These are phyloP conservation scores for Chlamydomonas incerta DNA, from an alignment of 139 green algal species.

Conservation along the genomic window DNA sequence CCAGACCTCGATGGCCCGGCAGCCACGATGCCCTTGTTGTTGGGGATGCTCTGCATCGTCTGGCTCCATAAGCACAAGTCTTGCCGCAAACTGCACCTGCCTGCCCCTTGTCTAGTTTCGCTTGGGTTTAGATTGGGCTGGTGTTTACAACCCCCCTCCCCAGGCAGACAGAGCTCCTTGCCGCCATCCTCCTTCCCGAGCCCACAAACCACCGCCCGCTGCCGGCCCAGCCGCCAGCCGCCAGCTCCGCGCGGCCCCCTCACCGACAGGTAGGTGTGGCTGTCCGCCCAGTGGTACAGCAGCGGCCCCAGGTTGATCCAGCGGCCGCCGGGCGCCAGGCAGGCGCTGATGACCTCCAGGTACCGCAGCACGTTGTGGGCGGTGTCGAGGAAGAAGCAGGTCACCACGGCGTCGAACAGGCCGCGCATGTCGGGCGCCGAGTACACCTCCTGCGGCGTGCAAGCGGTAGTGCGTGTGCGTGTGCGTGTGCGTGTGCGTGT, in stretches of 20 bases:
- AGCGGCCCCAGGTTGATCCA: slow-evolving; percentile 97
- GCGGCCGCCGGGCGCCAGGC: slow-evolving; percentile 70
- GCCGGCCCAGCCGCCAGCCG: background rate
- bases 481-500: too few relatives aligned
- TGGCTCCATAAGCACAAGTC: too few relatives aligned
- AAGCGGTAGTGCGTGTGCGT: too few relatives aligned
- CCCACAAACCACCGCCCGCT: background rate
- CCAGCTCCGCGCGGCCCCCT: background rate
- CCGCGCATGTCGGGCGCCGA: slow-evolving; percentile 49
- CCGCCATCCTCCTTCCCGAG: background rate
- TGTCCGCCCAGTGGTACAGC: slow-evolving; percentile 95
- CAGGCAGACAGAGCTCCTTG: too few relatives aligned
- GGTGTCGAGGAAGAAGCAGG: slow-evolving; percentile 99
- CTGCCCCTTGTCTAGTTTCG: too few relatives aligned
- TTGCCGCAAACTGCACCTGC: too few relatives aligned
- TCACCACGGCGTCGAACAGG: slow-evolving; percentile 91
- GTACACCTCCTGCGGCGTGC: slow-evolving; percentile 94
- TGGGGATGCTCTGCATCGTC: too few relatives aligned
- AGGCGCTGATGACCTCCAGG: slow-evolving; percentile 76
- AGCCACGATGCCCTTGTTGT: too few relatives aligned
- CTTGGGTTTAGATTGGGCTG: too few relatives aligned
- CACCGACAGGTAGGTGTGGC: slow-evolving; percentile 44
- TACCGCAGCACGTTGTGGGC: slow-evolving; percentile 98
- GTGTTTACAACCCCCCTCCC: too few relatives aligned
- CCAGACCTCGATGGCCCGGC: too few relatives aligned